Evolutionary conservation across 306 rosid genomes (phyloP).

Genomic region (Oemleria cerasiformis): DNA sequence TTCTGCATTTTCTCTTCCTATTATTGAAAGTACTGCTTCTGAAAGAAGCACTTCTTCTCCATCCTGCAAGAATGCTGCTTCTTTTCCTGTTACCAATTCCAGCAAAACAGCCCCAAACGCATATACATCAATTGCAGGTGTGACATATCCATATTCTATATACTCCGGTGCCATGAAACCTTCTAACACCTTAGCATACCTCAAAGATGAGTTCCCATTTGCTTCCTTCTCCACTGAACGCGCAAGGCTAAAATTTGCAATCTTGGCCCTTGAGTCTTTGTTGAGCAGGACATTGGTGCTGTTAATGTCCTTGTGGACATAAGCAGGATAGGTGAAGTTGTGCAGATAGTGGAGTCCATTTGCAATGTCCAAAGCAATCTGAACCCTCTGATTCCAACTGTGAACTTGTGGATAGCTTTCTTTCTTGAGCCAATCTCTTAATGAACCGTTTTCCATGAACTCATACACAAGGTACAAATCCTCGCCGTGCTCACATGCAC

Average conservation of each 20-base stretch:
- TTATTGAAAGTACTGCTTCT: conserved; percentile 16
- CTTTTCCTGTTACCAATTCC: conserved; percentile 57
- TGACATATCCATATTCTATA: conserved; percentile 31
- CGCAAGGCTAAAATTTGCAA: conserved; percentile 59
- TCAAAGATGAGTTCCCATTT: conserved; percentile 9
- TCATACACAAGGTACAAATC: conserved; percentile 53
- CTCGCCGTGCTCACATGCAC: conserved; percentile 42
- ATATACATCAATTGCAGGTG: conserved; percentile 58
- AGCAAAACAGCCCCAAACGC: conserved; percentile 60
- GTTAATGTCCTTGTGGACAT: conserved; percentile 56
- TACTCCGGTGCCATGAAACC: conserved; percentile 57
- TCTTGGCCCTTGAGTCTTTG: conserved; percentile 54
- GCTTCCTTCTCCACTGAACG: conserved; percentile 30
- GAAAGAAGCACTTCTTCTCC: conserved; percentile 48
- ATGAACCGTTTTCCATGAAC: conserved; percentile 65
- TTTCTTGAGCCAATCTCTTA: conserved; percentile 59
- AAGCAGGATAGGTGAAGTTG: conserved; percentile 64
- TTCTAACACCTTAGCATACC: conserved; percentile 15
- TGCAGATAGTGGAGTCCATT: conserved; percentile 82
- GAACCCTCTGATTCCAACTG: conserved; percentile 55
- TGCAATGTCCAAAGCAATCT: conserved; percentile 74
- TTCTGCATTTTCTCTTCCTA: conserved; percentile 34
- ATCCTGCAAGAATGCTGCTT: conserved; percentile 32
- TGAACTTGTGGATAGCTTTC: conserved; percentile 24
- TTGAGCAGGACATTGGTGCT: conserved; percentile 50